Evolutionary conservation across 495 filamentous ascomycete genomes (phyloP), one percentile per base, ranked within the genome.

Genomic region (Staphylotrichum tortipilum): DNA sequence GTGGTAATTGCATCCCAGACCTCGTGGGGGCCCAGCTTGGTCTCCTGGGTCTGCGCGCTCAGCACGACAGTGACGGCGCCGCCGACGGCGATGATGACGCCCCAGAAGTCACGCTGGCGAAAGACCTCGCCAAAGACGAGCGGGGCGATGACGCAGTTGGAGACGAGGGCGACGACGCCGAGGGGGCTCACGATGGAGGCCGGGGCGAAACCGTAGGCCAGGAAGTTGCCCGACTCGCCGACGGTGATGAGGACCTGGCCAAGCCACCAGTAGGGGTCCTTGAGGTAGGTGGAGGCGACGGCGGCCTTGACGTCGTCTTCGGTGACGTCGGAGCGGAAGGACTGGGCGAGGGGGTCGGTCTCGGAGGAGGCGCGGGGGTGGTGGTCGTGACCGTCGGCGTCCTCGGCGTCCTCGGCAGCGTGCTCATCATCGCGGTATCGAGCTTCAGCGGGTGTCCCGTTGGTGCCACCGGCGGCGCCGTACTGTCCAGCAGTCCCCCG

Each of bases 121-220:
- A 97, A 94, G 38, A 73, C 69, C 65, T 98, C 92, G 56, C 94
- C 91, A 54, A 98, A 79, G 69, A 98, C 75, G 57, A 89, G 80
- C 23, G 92, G 92, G 7, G 92, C 92, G 64, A 98, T 94, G 40
- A 97, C 77, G 62, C 92, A 97, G 65, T 98, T 98, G 39, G 89
- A 94, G 21, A 98, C 81, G 50, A 98, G 69, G 3, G 92, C 92
- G 0, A 97, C 92, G 18, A 98, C 92, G 9, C 92, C 92, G 12
- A 98, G 72, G 1, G 92, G 92, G 14, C 87, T 92, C n/a, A 98
- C 92, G 52, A 98, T 95, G 11, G 91, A 96, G 3, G 92, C 92
- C 15, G 92, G 90, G n/a, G 92, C 92, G 63, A 98, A 98, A 10
- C 92, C 92, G 63, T 98, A 98, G 4, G 92, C 92, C 47, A 98